Percentiles rank a stretch among this genome's conserved stretches.
Evolutionary conservation across 306 rosid species (phyloP).

Genomic region (Sphenostylis stenocarpa): DNA sequence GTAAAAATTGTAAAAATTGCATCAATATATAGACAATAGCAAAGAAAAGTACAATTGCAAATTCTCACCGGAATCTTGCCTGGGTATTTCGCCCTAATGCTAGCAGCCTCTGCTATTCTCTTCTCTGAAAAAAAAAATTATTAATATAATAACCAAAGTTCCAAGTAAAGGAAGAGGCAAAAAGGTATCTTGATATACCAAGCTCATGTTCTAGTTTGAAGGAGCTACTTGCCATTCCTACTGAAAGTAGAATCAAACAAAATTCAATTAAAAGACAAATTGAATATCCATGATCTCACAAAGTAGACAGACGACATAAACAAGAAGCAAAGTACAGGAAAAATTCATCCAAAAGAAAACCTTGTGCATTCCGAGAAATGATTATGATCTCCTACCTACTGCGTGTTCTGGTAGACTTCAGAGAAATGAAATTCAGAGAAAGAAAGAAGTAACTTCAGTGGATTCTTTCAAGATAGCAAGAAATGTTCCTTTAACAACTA

Average conservation of each 20-base stretch:
- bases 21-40: not conserved
- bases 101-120: conserved; percentile 79
- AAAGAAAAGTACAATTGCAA: not conserved
- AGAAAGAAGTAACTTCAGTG: not conserved
- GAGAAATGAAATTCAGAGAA: not conserved
- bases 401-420: not conserved
- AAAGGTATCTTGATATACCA: conserved; percentile 51
- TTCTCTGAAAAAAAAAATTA: conserved; percentile 55
- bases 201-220: conserved; percentile 92
- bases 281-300: not conserved
- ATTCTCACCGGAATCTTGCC: conserved; percentile 79
- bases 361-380: too few relatives aligned
- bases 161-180: not conserved
- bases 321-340: not conserved
- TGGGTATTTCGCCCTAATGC: conserved; percentile 83
- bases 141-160: not conserved
- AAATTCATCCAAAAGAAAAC: not conserved
- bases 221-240: conserved; percentile 72
- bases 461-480: conserved; percentile 32
- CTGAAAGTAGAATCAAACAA: conserved; percentile 46
- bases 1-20: not conserved
- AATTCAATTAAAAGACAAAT: not conserved
- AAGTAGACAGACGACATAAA: not conserved
- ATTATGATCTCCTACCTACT: conserved; percentile 5
- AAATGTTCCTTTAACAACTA: not conserved